Conservation (phyloP, 345 rosid genomes). For the Dovyalis caffra region DNA sequence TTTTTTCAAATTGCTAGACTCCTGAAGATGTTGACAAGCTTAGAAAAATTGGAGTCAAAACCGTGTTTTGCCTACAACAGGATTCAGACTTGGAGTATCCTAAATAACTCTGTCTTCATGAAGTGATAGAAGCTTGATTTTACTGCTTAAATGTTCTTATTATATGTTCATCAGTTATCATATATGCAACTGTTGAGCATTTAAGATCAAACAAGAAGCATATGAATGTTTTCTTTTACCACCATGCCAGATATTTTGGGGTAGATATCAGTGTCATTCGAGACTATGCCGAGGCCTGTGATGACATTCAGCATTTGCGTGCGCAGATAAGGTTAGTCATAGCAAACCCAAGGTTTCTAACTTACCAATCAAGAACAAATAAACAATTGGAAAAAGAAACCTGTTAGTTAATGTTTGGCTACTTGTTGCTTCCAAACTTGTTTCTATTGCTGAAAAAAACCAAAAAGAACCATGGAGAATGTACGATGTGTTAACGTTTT, state of each 20-base stretch:
- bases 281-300: conserved; percentile 55
- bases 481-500: not conserved
- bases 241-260: conserved; percentile 70
- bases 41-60: conserved; percentile 77
- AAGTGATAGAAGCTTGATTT: not conserved
- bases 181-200: not conserved
- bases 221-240: conserved; percentile 48
- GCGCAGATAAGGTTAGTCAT: conserved; percentile 72
- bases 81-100: conserved; percentile 96
- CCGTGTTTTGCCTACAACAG: conserved; percentile 92
- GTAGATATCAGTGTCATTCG: conserved; percentile 79
- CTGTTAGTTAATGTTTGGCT: not conserved
- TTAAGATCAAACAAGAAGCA: not conserved
- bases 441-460: not conserved
- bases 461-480: not conserved
- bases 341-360: not conserved
- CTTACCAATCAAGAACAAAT: not conserved
- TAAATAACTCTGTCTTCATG: conserved; percentile 9
- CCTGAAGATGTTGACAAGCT: conserved; percentile 88
- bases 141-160: not conserved
- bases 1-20: conserved; percentile 45
- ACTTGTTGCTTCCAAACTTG: not conserved
- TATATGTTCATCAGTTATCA: not conserved
- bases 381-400: not conserved
- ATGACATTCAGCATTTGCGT: conserved; percentile 74